Evolutionary conservation across 352 stramenopile species (phyloP).

Genomic region (Phytophthora palmivora): DNA sequence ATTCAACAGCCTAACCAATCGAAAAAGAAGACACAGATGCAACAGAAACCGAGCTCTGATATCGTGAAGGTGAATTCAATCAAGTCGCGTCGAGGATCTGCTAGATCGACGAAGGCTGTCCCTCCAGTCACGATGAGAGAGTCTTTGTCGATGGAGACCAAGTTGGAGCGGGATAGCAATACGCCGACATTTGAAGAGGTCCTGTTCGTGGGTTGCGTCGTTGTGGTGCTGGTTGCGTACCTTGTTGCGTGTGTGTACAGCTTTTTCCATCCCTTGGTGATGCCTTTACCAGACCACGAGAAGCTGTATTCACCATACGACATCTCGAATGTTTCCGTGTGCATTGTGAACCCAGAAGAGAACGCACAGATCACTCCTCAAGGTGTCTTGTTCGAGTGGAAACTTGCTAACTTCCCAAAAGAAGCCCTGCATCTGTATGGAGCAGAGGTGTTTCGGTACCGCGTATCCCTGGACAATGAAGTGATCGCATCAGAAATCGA

Average conservation of each 20-base stretch:
- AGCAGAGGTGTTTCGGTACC: slow-evolving; percentile 55
- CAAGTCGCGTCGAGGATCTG: slow-evolving; percentile 3
- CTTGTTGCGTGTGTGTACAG: slow-evolving; percentile 50
- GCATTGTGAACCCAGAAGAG: slow-evolving; percentile 40
- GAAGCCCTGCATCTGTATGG: slow-evolving; percentile 46
- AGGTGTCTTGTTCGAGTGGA: slow-evolving; percentile 50
- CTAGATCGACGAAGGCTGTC: neutral
- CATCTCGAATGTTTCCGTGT: slow-evolving; percentile 53
- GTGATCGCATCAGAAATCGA: slow-evolving; percentile 49
- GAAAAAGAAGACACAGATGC: neutral
- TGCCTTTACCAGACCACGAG: slow-evolving; percentile 45
- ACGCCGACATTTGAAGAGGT: slow-evolving; percentile 26
- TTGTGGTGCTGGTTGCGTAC: slow-evolving; percentile 45
- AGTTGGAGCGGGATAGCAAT: neutral
- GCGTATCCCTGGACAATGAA: slow-evolving; percentile 42
- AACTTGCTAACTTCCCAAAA: slow-evolving; percentile 45
- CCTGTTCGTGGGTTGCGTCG: slow-evolving; percentile 32
- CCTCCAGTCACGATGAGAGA: neutral
- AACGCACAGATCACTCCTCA: slow-evolving; percentile 22
- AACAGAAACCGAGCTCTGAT: neutral
- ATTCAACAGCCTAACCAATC: neutral
- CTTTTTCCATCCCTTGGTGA: slow-evolving; percentile 43
- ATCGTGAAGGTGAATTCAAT: slow-evolving; percentile 1
- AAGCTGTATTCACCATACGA: slow-evolving; percentile 48
- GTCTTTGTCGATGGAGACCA: neutral